phyloP scores from a whole-genome alignment of 2,329 filamentous ascomycete genomes.

The Fusarium brachygibbosum region DNA sequence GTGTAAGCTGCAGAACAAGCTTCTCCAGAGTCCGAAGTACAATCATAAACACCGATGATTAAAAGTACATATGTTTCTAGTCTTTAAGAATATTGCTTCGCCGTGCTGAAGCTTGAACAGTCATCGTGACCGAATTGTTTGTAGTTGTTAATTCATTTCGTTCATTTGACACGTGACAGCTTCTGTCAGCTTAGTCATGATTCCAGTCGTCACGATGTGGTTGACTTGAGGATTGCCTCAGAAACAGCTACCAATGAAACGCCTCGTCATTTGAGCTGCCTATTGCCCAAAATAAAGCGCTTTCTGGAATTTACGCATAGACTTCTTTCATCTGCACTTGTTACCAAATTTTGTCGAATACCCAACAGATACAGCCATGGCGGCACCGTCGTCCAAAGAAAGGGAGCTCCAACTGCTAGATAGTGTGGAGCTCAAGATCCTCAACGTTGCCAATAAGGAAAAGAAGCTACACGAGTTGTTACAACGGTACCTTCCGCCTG shows the following conservation, averaged over 20 bases:
- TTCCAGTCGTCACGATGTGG: slow-evolving; percentile 37
- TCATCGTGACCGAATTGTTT: no score
- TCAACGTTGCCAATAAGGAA: slow-evolving; percentile 84
- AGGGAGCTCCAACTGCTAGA: slow-evolving; percentile 86
- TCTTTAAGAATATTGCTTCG: no score
- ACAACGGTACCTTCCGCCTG: slow-evolving; percentile 81
- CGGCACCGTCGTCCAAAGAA: slow-evolving; percentile 65
- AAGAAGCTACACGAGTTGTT: slow-evolving; percentile 83
- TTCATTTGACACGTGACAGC: slow-evolving; percentile 21
- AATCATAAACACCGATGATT: no score
- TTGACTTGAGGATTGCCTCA: slow-evolving; percentile 37
- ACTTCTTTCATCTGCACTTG: background rate
- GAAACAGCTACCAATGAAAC: slow-evolving; percentile 19
- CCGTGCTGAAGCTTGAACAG: no score
- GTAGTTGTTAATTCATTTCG: no score
- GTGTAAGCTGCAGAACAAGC: no score
- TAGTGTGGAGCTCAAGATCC: slow-evolving; percentile 86
- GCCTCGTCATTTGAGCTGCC: slow-evolving; percentile 47
- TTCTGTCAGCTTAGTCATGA: slow-evolving; percentile 44
- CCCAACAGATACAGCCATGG: slow-evolving; percentile 50
- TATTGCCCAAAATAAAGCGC: slow-evolving; percentile 15
- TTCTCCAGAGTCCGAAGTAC: no score
- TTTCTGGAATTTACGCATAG: background rate
- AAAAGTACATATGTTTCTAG: no score
- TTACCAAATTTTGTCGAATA: background rate